These are phyloP conservation scores for Coffea eugenioides DNA, from an alignment of 257 asterid species.

Conservation along the genomic window DNA sequence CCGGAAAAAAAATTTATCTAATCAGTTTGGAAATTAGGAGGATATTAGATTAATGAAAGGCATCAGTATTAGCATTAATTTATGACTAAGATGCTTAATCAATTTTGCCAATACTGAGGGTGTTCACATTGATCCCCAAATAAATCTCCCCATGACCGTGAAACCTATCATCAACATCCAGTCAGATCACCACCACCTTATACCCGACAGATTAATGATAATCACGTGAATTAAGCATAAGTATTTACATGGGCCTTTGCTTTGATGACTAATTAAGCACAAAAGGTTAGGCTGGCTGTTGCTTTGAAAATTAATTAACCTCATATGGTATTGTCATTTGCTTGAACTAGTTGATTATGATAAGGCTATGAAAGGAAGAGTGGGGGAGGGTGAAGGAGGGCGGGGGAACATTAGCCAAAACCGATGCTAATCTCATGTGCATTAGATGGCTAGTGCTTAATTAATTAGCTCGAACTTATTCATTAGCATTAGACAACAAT, in stretches of 20 bases:
- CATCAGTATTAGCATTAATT: slow-evolving; percentile 6
- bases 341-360: background rate
- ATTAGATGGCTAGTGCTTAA: background rate
- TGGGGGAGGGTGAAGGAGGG: background rate
- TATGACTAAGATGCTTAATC: slow-evolving; percentile 15
- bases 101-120: slow-evolving; percentile 1
- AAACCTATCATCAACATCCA: background rate
- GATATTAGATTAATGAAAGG: background rate
- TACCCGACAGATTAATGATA: slow-evolving; percentile 7
- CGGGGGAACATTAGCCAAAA: background rate
- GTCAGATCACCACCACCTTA: background rate
- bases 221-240: slow-evolving; percentile 21
- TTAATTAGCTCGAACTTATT: background rate
- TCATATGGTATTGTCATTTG: background rate
- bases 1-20: background rate
- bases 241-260: background rate
- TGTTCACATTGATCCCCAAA: background rate
- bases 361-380: background rate
- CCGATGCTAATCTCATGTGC: slow-evolving; percentile 7
- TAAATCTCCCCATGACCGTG: slow-evolving; percentile 2
- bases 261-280: background rate
- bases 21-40: background rate
- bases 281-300: background rate
- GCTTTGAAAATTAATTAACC: background rate
- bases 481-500: background rate